Base-by-base conservation (phyloP, 2,329 filamentous ascomycete genomes). In the Ambrosiella beaveri region DNA sequence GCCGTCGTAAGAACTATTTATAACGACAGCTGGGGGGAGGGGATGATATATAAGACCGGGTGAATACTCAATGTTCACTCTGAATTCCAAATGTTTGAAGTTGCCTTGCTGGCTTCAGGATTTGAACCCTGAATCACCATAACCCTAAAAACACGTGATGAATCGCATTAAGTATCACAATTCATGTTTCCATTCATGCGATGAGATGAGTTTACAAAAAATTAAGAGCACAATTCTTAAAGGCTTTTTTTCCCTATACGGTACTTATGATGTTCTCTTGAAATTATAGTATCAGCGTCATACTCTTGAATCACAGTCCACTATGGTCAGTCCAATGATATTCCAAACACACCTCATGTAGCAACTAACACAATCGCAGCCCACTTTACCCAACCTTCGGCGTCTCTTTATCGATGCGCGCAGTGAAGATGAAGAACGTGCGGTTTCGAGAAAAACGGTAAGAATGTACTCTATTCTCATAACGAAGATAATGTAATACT, bases 341-440 rank as follows among this genome's bases (percentile, higher is more conserved):
- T 27, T 27, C 27, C 27, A 27, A 27, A 27, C 27, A 27, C 27
- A 27, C 27, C 8, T 47, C 19, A 8, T 11, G 5, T 36, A 49
- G 8, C 8, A 11, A 9, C 47, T 51, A 51, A 51, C 47, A 35
- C 8, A 9, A 41, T n/a, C 52, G 11, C 60, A 86, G 74, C 86
- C 85, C 44, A 90, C 83, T 68, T 81, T 97, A 56, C 93, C 93
- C 40, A 97, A 98, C 68, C 78, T 98, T n/a, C 84, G 93, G 55
- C 86, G 93, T 12, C 83, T 98, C 61, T 97, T 98, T 67, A 91
- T 96, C 57, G 91, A 97, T 72, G 86, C 91, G 38, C 80, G 93
- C 60, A 90, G 88, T 2, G 91, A 97, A 67, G 84, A 86, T 57
- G 93, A 98, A 69, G 93, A 97, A 71, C 86, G 93, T 69, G 86